A percentile compares a stretch with the other conserved stretches of the same genome.
phyloP scores from a whole-genome alignment of 441 rosid genomes.

The Corymbia citriodora region DNA sequence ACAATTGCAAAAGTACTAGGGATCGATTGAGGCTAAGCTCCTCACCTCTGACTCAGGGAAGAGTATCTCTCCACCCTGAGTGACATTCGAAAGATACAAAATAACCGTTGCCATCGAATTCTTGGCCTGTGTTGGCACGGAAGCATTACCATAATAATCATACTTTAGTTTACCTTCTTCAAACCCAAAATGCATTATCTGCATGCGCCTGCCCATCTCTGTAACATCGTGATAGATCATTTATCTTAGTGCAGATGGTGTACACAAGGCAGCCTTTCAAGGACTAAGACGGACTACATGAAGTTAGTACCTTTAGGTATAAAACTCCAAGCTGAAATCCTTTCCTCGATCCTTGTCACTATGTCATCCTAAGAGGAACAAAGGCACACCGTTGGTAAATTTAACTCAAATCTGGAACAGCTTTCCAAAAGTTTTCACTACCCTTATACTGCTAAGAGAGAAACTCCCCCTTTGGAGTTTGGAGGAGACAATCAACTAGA shows the following conservation, averaged over 20 bases:
- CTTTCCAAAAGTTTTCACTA: background rate
- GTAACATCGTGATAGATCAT: background rate
- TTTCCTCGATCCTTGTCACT: conserved; percentile 61
- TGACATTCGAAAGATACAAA: conserved; percentile 71
- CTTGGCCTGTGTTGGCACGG: conserved; percentile 20
- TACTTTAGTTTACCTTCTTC: conserved; percentile 39
- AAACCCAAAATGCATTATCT: conserved; percentile 38
- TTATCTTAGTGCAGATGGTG: background rate
- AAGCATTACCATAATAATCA: conserved; percentile 47
- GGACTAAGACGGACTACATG: background rate
- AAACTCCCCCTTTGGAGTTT: background rate
- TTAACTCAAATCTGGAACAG: background rate
- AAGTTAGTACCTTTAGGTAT: conserved; percentile 62
- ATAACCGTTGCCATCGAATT: conserved; percentile 59
- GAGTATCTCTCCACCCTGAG: conserved; percentile 69
- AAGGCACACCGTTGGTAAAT: background rate
- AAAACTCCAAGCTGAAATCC: conserved; percentile 83
- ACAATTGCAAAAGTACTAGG: background rate
- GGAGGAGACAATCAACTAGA: background rate
- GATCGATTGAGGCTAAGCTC: conserved; percentile 4
- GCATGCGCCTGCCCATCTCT: conserved; percentile 58
- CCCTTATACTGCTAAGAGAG: background rate
- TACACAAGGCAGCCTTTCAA: background rate
- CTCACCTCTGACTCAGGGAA: conserved; percentile 72
- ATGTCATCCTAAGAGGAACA: conserved; percentile 47